Conservation (phyloP, 257 asterid species). For the Solanum sitiens region DNA sequence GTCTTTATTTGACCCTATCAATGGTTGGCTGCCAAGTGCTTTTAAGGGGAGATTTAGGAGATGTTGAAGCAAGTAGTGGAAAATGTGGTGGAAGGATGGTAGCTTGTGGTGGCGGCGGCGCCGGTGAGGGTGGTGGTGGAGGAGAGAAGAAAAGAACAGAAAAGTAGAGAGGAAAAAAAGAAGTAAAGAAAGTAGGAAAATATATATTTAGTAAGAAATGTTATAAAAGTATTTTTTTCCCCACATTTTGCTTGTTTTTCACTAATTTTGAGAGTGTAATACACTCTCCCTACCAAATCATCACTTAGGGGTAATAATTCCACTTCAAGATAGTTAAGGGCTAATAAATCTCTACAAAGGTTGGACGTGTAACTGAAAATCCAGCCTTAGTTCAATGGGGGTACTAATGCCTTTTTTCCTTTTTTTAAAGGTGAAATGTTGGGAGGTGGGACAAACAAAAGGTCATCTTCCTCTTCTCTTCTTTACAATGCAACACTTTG, state of each 20-base stretch:
- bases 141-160: not conserved
- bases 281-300: not conserved
- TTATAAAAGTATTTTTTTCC: not conserved
- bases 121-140: not conserved
- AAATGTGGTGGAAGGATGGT: not conserved
- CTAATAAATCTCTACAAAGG: not conserved
- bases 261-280: not conserved
- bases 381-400: not conserved
- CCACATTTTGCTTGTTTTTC: not conserved
- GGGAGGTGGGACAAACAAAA: not conserved
- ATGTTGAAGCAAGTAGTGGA: not conserved
- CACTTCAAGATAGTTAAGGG: not conserved
- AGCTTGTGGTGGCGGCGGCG: not conserved
- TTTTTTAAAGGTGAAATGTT: not conserved
- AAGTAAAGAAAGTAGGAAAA: not conserved
- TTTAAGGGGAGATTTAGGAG: not conserved
- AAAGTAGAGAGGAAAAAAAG: not conserved
- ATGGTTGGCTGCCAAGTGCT: not conserved
- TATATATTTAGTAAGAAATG: not conserved
- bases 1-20: not conserved
- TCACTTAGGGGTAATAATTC: not conserved
- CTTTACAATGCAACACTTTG: not conserved
- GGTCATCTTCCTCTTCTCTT: not conserved
- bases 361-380: not conserved
- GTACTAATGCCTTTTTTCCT: not conserved